Evolutionary conservation across 345 rosid genomes (phyloP).

Genomic region (Crucihimalaya himalaica): DNA sequence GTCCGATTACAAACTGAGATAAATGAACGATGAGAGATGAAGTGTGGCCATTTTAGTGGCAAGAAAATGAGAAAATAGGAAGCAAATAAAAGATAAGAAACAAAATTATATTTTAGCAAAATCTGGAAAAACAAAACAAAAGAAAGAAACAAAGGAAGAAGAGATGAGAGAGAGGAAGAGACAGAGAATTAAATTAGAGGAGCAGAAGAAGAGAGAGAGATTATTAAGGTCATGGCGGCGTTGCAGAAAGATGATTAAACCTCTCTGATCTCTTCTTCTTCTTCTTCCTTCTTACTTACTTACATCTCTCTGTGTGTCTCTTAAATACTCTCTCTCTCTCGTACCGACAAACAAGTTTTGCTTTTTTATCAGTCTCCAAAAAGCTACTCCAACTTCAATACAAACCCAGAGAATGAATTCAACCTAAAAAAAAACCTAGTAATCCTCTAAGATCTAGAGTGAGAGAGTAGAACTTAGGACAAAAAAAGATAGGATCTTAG

Average conservation of each 20-base stretch:
- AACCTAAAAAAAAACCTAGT: slow-evolving; percentile 32
- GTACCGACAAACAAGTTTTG: slow-evolving; percentile 40
- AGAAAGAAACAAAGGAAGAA: slow-evolving; percentile 21
- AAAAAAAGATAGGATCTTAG: background rate
- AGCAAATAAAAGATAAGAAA: background rate
- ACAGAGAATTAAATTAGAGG: slow-evolving; percentile 46
- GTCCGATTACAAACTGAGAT: slow-evolving; percentile 39
- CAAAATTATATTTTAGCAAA: slow-evolving; percentile 10
- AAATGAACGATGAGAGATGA: slow-evolving; percentile 14
- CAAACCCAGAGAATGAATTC: slow-evolving; percentile 34
- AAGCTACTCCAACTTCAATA: slow-evolving; percentile 33
- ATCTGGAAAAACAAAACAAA: slow-evolving; percentile 36
- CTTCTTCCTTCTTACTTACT: background rate
- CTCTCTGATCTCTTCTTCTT: slow-evolving; percentile 36
- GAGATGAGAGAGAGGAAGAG: slow-evolving; percentile 36
- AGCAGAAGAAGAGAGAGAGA: slow-evolving; percentile 38
- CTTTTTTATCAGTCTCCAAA: slow-evolving; percentile 23
- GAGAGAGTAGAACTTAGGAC: background rate
- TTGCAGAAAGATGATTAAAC: slow-evolving; percentile 52
- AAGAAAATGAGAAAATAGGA: background rate
- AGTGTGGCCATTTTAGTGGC: background rate
- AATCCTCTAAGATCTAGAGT: slow-evolving; percentile 19
- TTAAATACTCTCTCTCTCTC: slow-evolving; percentile 22
- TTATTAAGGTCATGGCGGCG: slow-evolving; percentile 71
- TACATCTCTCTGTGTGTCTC: slow-evolving; percentile 4